Percentiles rank a stretch among this genome's conserved stretches.
Conservation (phyloP, 2,329 filamentous ascomycete genomes). For the Gaeumannomyces tritici region DNA sequence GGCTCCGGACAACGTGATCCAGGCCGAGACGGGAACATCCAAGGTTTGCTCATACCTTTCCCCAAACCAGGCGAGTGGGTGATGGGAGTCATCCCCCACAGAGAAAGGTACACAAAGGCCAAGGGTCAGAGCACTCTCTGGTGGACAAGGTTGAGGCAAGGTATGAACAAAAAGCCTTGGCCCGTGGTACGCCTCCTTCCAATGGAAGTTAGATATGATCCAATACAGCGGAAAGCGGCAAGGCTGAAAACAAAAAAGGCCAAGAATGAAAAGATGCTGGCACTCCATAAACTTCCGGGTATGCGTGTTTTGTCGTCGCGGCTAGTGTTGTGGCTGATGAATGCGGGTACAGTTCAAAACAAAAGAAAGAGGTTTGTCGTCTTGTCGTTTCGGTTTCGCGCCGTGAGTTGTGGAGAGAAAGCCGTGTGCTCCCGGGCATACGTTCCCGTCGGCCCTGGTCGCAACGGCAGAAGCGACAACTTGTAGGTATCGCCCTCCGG, state of each 20-base stretch:
- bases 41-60: neutral
- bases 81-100: neutral
- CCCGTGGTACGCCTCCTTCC: neutral
- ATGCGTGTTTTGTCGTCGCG: neutral
- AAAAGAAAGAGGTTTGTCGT: neutral
- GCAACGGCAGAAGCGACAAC: neutral
- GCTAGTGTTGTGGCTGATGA: neutral
- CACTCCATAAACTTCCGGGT: constrained; percentile 3
- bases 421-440: neutral
- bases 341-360: neutral
- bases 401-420: neutral
- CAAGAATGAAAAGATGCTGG: neutral
- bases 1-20: neutral
- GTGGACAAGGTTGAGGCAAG: neutral
- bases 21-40: neutral
- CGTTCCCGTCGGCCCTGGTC: neutral
- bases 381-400: neutral
- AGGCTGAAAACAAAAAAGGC: neutral
- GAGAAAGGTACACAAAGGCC: neutral
- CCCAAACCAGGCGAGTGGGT: neutral
- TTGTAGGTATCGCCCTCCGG: neutral
- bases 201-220: neutral
- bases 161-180: neutral
- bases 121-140: neutral
- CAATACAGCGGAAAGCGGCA: neutral